phyloP scores from a whole-genome alignment of 2,329 filamentous ascomycete species.

The Scedosporium minutisporum region DNA sequence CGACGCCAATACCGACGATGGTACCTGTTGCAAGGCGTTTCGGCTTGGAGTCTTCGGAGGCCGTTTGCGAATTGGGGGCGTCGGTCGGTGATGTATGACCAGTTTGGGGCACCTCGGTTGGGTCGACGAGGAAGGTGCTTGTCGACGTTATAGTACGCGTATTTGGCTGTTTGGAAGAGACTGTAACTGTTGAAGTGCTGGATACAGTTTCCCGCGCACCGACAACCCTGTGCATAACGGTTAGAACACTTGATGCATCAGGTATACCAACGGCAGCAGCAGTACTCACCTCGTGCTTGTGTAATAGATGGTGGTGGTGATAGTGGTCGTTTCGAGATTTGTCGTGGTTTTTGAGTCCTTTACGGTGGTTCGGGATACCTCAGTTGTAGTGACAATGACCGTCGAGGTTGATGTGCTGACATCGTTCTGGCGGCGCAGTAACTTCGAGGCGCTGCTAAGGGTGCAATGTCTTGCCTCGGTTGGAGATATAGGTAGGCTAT shows the following conservation, averaged over 20 bases:
- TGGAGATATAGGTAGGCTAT: background rate
- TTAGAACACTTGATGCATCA: background rate
- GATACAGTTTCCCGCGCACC: constrained; percentile 3
- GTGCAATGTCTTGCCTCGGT: background rate
- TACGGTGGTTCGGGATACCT: background rate
- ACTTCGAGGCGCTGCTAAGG: background rate
- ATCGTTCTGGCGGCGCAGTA: background rate
- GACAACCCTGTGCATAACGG: background rate
- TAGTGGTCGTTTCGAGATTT: background rate
- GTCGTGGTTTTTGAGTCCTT: constrained; percentile 1
- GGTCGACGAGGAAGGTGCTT: background rate
- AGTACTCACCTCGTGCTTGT: constrained; percentile 1
- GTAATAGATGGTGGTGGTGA: constrained; percentile 2
- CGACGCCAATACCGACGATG: constrained; percentile 6
- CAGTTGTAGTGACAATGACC: constrained; percentile 2
- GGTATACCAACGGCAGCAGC: too few relatives aligned
- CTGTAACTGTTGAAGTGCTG: background rate
- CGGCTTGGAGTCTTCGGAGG: background rate
- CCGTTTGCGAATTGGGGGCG: background rate
- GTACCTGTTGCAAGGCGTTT: constrained; percentile 6
- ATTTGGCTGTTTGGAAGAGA: background rate
- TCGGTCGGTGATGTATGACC: background rate
- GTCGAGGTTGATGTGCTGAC: background rate
- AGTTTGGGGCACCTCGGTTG: background rate
- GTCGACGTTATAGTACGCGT: background rate